Base-by-base conservation (phyloP, 352 stramenopile genomes). In the Pythium apleroticum region DNA sequence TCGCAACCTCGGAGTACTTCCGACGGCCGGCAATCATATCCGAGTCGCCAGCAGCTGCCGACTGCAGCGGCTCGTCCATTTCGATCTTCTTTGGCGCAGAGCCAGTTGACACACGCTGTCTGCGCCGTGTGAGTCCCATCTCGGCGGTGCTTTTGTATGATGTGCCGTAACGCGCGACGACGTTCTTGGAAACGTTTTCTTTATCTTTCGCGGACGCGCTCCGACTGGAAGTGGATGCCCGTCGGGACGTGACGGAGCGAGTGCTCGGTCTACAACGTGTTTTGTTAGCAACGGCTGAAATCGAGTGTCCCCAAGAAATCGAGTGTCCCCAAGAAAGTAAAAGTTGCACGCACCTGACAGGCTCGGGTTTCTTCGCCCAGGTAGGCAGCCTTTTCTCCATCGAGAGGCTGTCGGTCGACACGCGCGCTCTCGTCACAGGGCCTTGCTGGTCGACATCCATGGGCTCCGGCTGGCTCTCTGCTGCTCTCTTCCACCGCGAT, bases 1-100 rank as follows among this genome's bases (percentile, higher is more conserved):
- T 83, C 1, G 84, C 87, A 5, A 95, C 27, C 5, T 95, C 86
- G 4, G 80, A 90, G 72, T 94, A 93, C 59, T 91, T 92, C 17
- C 77, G 61, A 68, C 88, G 89, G 11, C 75, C 78, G 19, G 66
- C 68, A 57, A 82, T 84, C 27, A 58, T 74, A 17, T 76, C 70
- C n/a, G 52, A 52, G n/a, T 54, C 60, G 20, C 22, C 54, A 0
- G 48, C 28, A 31, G 52, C 15, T 10, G 2, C 30, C 12, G 41
- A 25, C 30, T 57, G 15, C 5, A 55, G 8, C 19, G 58, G 52
- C 35, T 71, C 57, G 19, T 66, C 56, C 39, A 27, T 33, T 3
- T 65, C 63, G 27, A 57, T 37, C 39, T 60, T 65, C 25, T 57
- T 70, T 6, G 41, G 33, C 3, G 22, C n/a, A 5, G 52, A 24